phyloP scores from a whole-genome alignment of 106 monocot species.

The Hemerocallis citrina region DNA sequence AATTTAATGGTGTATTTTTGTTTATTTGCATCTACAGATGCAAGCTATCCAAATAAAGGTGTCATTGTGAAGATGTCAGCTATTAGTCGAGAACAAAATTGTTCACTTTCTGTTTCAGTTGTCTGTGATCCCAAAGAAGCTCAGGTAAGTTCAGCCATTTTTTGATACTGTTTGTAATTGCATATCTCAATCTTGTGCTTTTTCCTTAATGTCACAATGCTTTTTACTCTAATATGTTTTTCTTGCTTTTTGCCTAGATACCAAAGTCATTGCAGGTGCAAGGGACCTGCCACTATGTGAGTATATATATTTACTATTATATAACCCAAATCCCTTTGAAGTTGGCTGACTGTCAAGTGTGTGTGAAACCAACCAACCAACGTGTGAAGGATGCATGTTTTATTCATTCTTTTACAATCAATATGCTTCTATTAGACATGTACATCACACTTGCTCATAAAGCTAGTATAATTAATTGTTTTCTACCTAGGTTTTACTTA shows the following conservation, averaged over 20 bases:
- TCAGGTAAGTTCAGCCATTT: constrained; percentile 26
- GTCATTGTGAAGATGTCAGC: constrained; percentile 50
- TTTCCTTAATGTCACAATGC: neutral
- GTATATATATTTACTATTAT: constrained; percentile 24
- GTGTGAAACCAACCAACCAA: too few species aligned
- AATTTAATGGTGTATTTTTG: neutral
- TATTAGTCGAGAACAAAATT: constrained; percentile 21
- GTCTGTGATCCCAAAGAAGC: constrained; percentile 41
- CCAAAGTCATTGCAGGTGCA: constrained; percentile 35
- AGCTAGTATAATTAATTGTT: constrained; percentile 8
- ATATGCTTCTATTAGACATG: too few species aligned
- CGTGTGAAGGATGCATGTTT: too few species aligned
- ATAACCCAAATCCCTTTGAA: too few species aligned
- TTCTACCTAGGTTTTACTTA: too few species aligned
- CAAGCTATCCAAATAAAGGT: constrained; percentile 63
- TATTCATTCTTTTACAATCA: too few species aligned
- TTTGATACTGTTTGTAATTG: neutral
- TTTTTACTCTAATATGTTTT: neutral
- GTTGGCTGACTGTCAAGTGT: too few species aligned
- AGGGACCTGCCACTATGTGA: constrained; percentile 66
- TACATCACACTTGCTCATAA: too few species aligned
- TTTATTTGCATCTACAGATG: constrained; percentile 37
- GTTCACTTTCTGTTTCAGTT: constrained; percentile 69
- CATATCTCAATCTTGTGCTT: neutral
- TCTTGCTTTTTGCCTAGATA: constrained; percentile 25